phyloP scores from a whole-genome alignment of 2,329 filamentous ascomycete genomes.

The Zymoseptoria crescenta region DNA sequence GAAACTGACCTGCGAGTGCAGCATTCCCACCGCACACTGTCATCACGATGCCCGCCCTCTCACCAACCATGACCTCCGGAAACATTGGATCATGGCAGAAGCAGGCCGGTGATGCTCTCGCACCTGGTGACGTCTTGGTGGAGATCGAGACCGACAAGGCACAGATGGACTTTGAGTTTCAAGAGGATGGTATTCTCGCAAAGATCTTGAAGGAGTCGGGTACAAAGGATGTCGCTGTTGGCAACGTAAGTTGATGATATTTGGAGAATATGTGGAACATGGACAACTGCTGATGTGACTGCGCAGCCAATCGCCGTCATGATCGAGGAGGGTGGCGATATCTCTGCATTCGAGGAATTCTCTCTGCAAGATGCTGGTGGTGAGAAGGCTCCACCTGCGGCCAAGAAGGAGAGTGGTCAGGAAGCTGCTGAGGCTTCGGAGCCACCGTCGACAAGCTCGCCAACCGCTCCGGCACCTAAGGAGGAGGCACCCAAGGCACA shows the following conservation, averaged over 20 bases:
- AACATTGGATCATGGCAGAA: conserved; percentile 98
- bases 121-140: conserved; percentile 78
- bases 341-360: conserved; percentile 83
- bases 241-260: conserved; percentile 64
- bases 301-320: conserved; percentile 86
- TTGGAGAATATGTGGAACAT: neutral
- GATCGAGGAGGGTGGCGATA: conserved; percentile 82
- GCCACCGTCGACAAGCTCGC: conserved; percentile 48
- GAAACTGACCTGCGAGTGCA: conserved; percentile 36
- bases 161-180: conserved; percentile 99
- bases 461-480: conserved; percentile 49
- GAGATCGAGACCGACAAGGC: conserved; percentile 97
- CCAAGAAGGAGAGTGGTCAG: conserved; percentile 55
- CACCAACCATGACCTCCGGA: conserved; percentile 92
- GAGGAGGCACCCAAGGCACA: conserved; percentile 49
- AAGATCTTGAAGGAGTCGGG: conserved; percentile 90
- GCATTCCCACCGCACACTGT: conserved; percentile 92
- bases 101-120: conserved; percentile 80
- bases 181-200: conserved; percentile 92
- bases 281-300: conserved; percentile 12
- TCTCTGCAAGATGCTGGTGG: conserved; percentile 84
- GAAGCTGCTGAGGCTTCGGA: conserved; percentile 55
- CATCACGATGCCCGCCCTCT: conserved; percentile 96
- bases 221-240: conserved; percentile 87
- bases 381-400: conserved; percentile 57